Base-by-base conservation (phyloP, 805 yeast species). In the Candida chilensis region DNA sequence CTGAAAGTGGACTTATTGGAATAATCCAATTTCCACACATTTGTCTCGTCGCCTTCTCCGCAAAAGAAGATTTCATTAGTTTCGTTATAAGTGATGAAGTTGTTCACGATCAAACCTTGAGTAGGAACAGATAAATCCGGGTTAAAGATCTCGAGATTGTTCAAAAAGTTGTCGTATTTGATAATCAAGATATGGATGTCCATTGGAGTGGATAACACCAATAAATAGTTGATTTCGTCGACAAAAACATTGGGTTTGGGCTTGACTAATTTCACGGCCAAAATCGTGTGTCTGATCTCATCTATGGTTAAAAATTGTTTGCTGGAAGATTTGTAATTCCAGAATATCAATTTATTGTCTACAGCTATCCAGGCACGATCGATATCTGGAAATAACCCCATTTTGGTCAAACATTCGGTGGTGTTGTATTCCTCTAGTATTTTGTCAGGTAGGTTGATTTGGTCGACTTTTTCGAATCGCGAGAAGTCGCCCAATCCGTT, bases 21-120 rank as follows among this genome's bases (percentile, higher is more conserved):
- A 49, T 92, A 92, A 35, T 74, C 78, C 32, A 92, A 60, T 47
- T 85, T 90, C 95, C 96, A 92, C 26, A 92, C 65, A 41, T 88
- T 76, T 21, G 65, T 57, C 2, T 87, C 90, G 40, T 83, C 86
- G 14, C 78, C 74, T 24, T 68, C 69, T n/a, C 95, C 94, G 6
- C 83, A 67, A 51, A 94, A 85, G 48, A 84, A 85, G 4, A 92
- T 73, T 33, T 90, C 87, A 28, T 85, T 81, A 1, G 92, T 77
- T 27, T 59, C 54, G 14, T 74, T 73, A 43, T 73, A 71, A 2
- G 71, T 61, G 1, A 68, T 61, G 31, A 90, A 71, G 26, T 72
- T 67, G 44, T 73, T 72, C 11, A 80, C 85, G 27, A 76, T 72
- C 19, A 87, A 55, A 0, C 96, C 96, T 44, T 78, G 85, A 0